These are phyloP conservation scores for Theileria annulata DNA, from an alignment of 169 alveolate genomes.

Conservation along the genomic window DNA sequence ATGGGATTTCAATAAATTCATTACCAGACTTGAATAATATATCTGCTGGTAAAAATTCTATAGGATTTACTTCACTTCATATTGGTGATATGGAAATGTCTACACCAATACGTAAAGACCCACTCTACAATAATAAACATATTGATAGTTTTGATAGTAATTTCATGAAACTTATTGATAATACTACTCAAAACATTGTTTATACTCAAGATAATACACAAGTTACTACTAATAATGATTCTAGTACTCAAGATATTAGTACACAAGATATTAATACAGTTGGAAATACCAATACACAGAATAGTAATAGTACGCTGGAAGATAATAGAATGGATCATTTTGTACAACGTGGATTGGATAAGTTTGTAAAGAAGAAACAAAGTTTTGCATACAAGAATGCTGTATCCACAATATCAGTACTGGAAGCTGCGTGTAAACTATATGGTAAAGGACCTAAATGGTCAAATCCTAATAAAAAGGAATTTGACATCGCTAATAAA, in stretches of 20 bases:
- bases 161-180: constrained; percentile 2
- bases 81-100: constrained; percentile 19
- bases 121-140: neutral
- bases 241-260: no score
- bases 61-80: constrained; percentile 16
- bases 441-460: constrained; percentile 68
- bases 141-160: constrained; percentile 17
- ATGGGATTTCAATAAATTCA: neutral
- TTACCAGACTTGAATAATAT: neutral
- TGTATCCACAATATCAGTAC: constrained; percentile 36
- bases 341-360: constrained; percentile 31
- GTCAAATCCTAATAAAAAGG: constrained; percentile 61
- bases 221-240: neutral
- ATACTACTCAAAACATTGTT: neutral
- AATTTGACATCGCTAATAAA: constrained; percentile 44
- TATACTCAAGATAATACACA: neutral
- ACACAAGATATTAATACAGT: neutral
- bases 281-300: neutral
- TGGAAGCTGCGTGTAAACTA: constrained; percentile 64
- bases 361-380: constrained; percentile 22
- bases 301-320: constrained; percentile 26
- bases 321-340: constrained; percentile 7
- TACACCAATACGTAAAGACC: constrained; percentile 2
- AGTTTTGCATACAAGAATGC: constrained; percentile 44
- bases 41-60: neutral